phyloP scores from a whole-genome alignment of 768 basidiomycete genomes.

The Mycena galericulata region DNA sequence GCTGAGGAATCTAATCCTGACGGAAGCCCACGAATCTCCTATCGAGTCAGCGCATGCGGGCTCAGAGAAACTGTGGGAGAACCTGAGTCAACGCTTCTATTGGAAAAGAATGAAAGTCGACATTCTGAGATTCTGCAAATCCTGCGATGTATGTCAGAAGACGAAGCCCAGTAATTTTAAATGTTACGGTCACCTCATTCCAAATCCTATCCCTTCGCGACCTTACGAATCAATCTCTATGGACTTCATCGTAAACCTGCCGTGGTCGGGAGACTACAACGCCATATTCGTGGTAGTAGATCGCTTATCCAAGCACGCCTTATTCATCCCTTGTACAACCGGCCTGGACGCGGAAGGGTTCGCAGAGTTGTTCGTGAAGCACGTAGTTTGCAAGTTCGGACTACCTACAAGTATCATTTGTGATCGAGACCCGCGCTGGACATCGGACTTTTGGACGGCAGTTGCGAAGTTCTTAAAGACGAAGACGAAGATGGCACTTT shows the following conservation, averaged over 20 bases:
- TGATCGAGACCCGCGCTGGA: constrained; percentile 28
- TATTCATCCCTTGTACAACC: constrained; percentile 15
- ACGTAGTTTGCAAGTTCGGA: constrained; percentile 7
- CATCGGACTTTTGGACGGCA: constrained; percentile 9
- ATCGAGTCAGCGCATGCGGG: constrained; percentile 17
- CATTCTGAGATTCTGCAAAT: background rate
- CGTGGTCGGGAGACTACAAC: constrained; percentile 27
- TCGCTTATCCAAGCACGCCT: constrained; percentile 7
- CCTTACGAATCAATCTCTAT: constrained; percentile 41
- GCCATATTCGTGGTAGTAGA: background rate
- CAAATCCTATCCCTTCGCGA: constrained; percentile 35
- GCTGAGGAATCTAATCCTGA: background rate
- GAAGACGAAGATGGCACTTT: too few relatives aligned
- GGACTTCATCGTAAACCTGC: constrained; percentile 43
- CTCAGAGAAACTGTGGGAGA: background rate
- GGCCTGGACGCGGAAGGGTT: constrained; percentile 1
- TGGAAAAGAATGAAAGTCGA: background rate
- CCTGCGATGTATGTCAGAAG: constrained; percentile 3
- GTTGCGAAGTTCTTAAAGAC: too few relatives aligned
- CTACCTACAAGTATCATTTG: constrained; percentile 16
- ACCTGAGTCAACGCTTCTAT: background rate
- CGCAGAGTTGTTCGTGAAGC: background rate
- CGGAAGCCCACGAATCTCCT: constrained; percentile 17
- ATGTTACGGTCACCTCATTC: constrained; percentile 30
- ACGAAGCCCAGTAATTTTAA: background rate